These are phyloP conservation scores for Colletotrichum graminicola DNA, from an alignment of 2,329 filamentous ascomycete genomes.

Conservation along the genomic window DNA sequence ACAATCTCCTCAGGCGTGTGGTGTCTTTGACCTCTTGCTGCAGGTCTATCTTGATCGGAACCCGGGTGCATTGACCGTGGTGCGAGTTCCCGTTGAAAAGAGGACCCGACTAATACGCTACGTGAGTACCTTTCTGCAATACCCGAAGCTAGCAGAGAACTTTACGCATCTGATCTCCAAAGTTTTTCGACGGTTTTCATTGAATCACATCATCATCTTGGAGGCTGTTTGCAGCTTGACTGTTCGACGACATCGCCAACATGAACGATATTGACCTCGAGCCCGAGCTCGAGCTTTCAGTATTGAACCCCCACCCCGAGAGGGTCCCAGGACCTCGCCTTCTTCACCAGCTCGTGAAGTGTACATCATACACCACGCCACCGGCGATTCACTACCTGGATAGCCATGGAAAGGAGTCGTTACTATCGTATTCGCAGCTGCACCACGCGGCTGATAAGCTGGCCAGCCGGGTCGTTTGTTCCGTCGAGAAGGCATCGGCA, in stretches of 20 bases:
- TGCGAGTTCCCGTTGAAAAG: constrained; percentile 32
- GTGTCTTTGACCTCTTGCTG: constrained; percentile 36
- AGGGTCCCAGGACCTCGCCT: constrained; percentile 59
- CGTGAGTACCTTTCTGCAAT: constrained; percentile 26
- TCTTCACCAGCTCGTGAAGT: constrained; percentile 71
- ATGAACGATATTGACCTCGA: constrained; percentile 21
- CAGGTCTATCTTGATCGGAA: constrained; percentile 36
- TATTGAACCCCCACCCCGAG: constrained; percentile 59
- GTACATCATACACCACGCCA: constrained; percentile 48
- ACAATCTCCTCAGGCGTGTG: constrained; percentile 2
- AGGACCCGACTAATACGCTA: constrained; percentile 39
- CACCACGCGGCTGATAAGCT: constrained; percentile 69
- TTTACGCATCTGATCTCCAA: constrained; percentile 12
- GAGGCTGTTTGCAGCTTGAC: constrained; percentile 8
- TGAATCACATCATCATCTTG: constrained; percentile 1
- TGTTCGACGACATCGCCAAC: constrained; percentile 16
- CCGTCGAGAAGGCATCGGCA: background rate
- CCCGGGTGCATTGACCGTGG: constrained; percentile 31
- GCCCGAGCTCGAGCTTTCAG: constrained; percentile 50
- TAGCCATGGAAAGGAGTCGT: constrained; percentile 57
- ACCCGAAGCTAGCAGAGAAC: constrained; percentile 7
- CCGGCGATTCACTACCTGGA: constrained; percentile 72
- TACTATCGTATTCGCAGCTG: constrained; percentile 72
- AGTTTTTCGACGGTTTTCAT: background rate
- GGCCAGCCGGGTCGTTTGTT: constrained; percentile 62